Percentiles rank a stretch among this genome's conserved stretches.
These are phyloP conservation scores for Coniferiporia weirii DNA, from an alignment of 1,284 basidiomycete genomes.

Conservation along the genomic window DNA sequence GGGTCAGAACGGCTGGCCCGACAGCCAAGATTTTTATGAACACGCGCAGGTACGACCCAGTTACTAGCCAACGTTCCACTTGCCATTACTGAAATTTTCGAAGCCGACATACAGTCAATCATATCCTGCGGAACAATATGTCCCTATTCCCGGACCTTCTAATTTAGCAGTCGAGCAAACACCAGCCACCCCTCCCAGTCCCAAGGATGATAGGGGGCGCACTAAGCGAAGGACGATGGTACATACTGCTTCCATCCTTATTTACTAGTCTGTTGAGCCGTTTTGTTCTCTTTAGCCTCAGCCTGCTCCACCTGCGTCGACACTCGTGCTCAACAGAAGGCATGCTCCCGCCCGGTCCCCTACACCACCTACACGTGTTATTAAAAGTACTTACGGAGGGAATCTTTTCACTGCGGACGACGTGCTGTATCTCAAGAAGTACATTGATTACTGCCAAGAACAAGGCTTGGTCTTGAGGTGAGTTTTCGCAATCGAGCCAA, in stretches of 20 bases:
- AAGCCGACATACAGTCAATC: slow-evolving; percentile 35
- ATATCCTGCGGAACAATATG: slow-evolving; percentile 40
- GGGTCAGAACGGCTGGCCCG: slow-evolving; percentile 47
- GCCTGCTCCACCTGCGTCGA: slow-evolving; percentile 57
- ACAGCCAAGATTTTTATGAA: slow-evolving; percentile 53
- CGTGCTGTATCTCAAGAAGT: slow-evolving; percentile 71
- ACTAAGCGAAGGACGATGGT: slow-evolving; percentile 59
- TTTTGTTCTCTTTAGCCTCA: slow-evolving; percentile 33
- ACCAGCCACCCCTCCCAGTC: slow-evolving; percentile 8
- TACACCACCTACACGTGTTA: slow-evolving; percentile 71
- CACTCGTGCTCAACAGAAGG: slow-evolving; percentile 55
- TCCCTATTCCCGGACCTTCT: slow-evolving; percentile 45
- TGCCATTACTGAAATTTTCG: not conserved
- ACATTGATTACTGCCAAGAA: slow-evolving; percentile 81
- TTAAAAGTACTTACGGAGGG: slow-evolving; percentile 81
- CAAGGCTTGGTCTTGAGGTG: slow-evolving; percentile 75
- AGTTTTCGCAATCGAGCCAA: not conserved
- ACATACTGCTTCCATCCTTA: slow-evolving; percentile 17
- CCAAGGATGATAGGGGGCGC: slow-evolving; percentile 45
- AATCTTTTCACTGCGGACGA: slow-evolving; percentile 79
- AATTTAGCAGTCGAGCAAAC: slow-evolving; percentile 23
- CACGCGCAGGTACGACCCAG: slow-evolving; percentile 31
- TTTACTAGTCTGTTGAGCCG: slow-evolving; percentile 12
- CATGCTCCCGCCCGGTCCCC: slow-evolving; percentile 71
- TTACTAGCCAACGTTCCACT: slow-evolving; percentile 1